Conservation (phyloP, 2,329 filamentous ascomycete genomes). For the Clarireedia hainanense region DNA sequence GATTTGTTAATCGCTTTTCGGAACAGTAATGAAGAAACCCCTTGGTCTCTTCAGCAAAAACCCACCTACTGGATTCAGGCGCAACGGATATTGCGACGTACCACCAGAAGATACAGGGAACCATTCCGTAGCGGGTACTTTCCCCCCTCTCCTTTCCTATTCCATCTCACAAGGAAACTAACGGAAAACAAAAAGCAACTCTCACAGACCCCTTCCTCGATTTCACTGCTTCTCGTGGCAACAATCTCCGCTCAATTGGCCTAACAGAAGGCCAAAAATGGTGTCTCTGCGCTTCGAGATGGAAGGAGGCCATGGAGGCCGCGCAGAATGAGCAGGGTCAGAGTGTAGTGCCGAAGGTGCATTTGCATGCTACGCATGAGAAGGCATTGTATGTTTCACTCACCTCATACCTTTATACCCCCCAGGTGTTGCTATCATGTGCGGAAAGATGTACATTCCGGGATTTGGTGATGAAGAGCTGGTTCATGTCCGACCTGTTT, state of each 20-base stretch:
- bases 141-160: not conserved
- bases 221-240: slow-evolving; percentile 49
- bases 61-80: slow-evolving; percentile 53
- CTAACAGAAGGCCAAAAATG: slow-evolving; percentile 52
- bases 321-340: slow-evolving; percentile 6
- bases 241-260: slow-evolving; percentile 47
- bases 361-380: slow-evolving; percentile 32
- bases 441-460: no score
- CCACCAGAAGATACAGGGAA: slow-evolving; percentile 48
- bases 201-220: slow-evolving; percentile 55
- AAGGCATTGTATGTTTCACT: slow-evolving; percentile 27
- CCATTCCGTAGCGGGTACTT: slow-evolving; percentile 43
- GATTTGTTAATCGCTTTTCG: not conserved
- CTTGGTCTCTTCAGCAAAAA: slow-evolving; percentile 48
- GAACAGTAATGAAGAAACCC: slow-evolving; percentile 48
- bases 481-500: no score
- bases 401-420: no score
- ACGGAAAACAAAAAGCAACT: slow-evolving; percentile 29
- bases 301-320: slow-evolving; percentile 43
- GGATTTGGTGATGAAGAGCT: no score
- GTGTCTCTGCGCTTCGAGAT: slow-evolving; percentile 53
- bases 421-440: no score
- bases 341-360: slow-evolving; percentile 27
- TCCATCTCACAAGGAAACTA: no score
- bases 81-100: slow-evolving; percentile 51